Conservation (phyloP, 2,329 filamentous ascomycete genomes). For the Hypoxylon sp. region DNA sequence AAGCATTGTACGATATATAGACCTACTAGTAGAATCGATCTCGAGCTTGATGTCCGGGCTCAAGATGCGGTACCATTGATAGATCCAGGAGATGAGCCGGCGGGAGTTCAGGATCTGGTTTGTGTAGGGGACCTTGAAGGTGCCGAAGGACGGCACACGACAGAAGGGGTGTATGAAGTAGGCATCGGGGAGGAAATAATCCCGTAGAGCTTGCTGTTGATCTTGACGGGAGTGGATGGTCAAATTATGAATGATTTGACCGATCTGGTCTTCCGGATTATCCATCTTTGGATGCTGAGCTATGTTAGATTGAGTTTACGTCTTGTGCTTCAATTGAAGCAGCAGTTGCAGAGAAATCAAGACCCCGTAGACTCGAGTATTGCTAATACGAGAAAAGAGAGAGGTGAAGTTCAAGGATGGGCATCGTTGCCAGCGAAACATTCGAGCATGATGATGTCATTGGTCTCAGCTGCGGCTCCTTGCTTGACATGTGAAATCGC, state of each 20-base stretch:
- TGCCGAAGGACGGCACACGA: conserved; percentile 71
- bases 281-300: conserved; percentile 43
- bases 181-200: conserved; percentile 81
- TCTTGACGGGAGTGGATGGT: conserved; percentile 76
- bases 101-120: conserved; percentile 70
- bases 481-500: conserved; percentile 39
- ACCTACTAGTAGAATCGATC: conserved; percentile 71
- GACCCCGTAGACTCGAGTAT: neutral
- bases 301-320: neutral
- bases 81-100: conserved; percentile 77
- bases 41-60: conserved; percentile 79
- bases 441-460: conserved; percentile 41
- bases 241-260: conserved; percentile 75
- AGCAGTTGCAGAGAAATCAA: neutral
- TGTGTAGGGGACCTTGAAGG: conserved; percentile 59
- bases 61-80: conserved; percentile 87
- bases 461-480: conserved; percentile 6
- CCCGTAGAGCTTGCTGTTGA: conserved; percentile 75
- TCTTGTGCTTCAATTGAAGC: conserved; percentile 3
- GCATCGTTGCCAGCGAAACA: conserved; percentile 7
- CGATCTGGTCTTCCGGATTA: conserved; percentile 70
- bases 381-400: conserved; percentile 2
- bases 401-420: conserved; percentile 32
- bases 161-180: conserved; percentile 86
- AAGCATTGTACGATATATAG: neutral